These are phyloP conservation scores for Saccharomycopsis hybrid DNA, from an alignment of 1,139 yeast genomes.

Conservation along the genomic window DNA sequence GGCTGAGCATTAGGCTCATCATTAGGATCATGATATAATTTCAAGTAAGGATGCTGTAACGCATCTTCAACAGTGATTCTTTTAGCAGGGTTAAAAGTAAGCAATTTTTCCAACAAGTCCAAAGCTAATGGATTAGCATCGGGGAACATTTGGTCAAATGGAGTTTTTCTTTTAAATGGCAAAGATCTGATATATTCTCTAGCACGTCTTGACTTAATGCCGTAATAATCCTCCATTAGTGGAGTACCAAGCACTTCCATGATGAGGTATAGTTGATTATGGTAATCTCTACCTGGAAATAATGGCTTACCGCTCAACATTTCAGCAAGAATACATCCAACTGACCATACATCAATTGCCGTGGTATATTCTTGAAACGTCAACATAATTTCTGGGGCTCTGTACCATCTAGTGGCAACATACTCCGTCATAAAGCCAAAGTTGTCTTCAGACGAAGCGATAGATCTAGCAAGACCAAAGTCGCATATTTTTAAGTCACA, in stretches of 20 bases:
- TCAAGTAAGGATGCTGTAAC: slow-evolving; percentile 72
- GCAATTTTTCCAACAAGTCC: slow-evolving; percentile 67
- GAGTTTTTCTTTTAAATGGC: slow-evolving; percentile 55
- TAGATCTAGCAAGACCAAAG: slow-evolving; percentile 80
- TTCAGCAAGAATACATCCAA: slow-evolving; percentile 93
- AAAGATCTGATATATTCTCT: slow-evolving; percentile 75
- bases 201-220: slow-evolving; percentile 79
- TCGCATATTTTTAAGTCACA: slow-evolving; percentile 94
- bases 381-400: slow-evolving; percentile 96
- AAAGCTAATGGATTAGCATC: slow-evolving; percentile 59
- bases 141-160: slow-evolving; percentile 49
- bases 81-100: slow-evolving; percentile 73
- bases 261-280: slow-evolving; percentile 80
- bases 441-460: slow-evolving; percentile 49
- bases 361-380: slow-evolving; percentile 90
- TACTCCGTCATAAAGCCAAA: slow-evolving; percentile 87
- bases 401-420: slow-evolving; percentile 95
- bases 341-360: slow-evolving; percentile 95
- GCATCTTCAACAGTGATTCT: slow-evolving; percentile 80
- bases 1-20: slow-evolving; percentile 79
- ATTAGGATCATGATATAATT: slow-evolving; percentile 69
- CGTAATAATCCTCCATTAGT: slow-evolving; percentile 67
- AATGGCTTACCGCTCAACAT: slow-evolving; percentile 81
- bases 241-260: slow-evolving; percentile 93
- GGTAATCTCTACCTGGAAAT: slow-evolving; percentile 92